A percentile compares a stretch with the other conserved stretches of the same genome.
Evolutionary conservation across 2,329 filamentous ascomycete species (phyloP).

Genomic region (Camptophora hylomeconis): DNA sequence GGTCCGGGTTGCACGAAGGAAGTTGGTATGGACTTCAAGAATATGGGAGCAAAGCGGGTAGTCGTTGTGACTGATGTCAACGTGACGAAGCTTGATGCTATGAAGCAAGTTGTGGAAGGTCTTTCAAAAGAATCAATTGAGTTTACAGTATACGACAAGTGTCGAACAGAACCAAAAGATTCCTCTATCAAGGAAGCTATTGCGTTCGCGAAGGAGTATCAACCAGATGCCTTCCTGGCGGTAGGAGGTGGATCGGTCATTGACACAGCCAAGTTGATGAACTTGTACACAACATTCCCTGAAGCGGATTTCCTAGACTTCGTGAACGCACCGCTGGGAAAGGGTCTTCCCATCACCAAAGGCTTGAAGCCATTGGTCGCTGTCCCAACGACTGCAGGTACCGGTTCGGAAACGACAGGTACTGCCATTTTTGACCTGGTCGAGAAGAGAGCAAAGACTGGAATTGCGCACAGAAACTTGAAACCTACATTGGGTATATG

Average conservation of each 20-base stretch:
- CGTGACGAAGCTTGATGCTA: slow-evolving; percentile 70
- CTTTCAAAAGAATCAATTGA: slow-evolving; percentile 64
- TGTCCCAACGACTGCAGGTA: slow-evolving; percentile 74
- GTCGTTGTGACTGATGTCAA: slow-evolving; percentile 83
- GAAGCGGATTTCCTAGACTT: slow-evolving; percentile 95
- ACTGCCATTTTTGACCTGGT: slow-evolving; percentile 97
- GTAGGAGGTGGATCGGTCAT: slow-evolving; percentile 93
- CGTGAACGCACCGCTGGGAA: slow-evolving; percentile 87
- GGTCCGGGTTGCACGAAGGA: slow-evolving; percentile 88
- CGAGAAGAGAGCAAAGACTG: slow-evolving; percentile 81
- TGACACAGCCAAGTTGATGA: slow-evolving; percentile 98
- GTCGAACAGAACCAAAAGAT: slow-evolving; percentile 86
- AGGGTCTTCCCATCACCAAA: slow-evolving; percentile 61
- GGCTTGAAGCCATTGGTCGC: slow-evolving; percentile 65
- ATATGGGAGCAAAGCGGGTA: slow-evolving; percentile 75
- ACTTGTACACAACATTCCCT: slow-evolving; percentile 80
- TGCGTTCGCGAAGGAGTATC: slow-evolving; percentile 65
- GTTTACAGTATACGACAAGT: slow-evolving; percentile 69
- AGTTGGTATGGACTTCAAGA: slow-evolving; percentile 94
- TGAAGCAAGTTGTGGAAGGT: slow-evolving; percentile 77
- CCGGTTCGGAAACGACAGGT: slow-evolving; percentile 86
- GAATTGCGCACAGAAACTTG: slow-evolving; percentile 85
- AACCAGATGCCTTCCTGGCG: slow-evolving; percentile 79
- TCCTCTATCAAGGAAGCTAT: slow-evolving; percentile 88
- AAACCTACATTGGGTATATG: slow-evolving; percentile 90